These are phyloP conservation scores for Nitzschia sp. DNA, from an alignment of 108 stramenopile genomes.

Conservation along the genomic window DNA sequence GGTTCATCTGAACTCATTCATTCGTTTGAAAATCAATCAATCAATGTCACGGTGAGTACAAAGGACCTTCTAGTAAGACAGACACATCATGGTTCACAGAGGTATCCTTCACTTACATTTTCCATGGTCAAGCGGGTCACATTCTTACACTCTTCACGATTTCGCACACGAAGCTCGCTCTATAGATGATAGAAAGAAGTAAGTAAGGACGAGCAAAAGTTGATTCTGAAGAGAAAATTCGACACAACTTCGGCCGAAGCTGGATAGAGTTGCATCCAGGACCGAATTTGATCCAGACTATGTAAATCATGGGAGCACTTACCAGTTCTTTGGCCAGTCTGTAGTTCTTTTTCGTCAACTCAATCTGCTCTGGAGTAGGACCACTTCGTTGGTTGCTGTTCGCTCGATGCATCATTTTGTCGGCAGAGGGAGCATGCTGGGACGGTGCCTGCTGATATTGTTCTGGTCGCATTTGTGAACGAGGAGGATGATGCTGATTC, in stretches of 20 bases:
- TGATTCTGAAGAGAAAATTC: neutral
- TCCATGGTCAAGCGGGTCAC: slow-evolving; percentile 79
- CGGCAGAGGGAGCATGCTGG: neutral
- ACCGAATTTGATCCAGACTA: neutral
- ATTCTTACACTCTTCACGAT: slow-evolving; percentile 79
- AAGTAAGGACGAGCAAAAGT: neutral
- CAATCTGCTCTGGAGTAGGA: slow-evolving; percentile 36
- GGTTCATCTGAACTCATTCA: slow-evolving; percentile 58
- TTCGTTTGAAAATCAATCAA: too few relatives aligned
- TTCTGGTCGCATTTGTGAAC: slow-evolving; percentile 4
- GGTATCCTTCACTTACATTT: slow-evolving; percentile 51
- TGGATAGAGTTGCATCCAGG: neutral
- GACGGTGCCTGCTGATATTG: neutral
- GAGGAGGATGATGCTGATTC: neutral
- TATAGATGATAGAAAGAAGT: slow-evolving; percentile 9
- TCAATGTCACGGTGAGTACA: too few relatives aligned
- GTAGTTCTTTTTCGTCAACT: slow-evolving; percentile 72
- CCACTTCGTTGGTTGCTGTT: neutral
- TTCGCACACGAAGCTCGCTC: slow-evolving; percentile 74
- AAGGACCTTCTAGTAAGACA: too few relatives aligned
- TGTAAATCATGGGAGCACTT: slow-evolving; percentile 15
- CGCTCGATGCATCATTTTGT: neutral
- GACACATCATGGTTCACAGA: neutral
- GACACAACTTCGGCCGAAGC: neutral
- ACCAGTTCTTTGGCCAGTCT: slow-evolving; percentile 85